Base-by-base conservation (phyloP, 2,329 filamentous ascomycete genomes). In the Colletotrichum sp. region DNA sequence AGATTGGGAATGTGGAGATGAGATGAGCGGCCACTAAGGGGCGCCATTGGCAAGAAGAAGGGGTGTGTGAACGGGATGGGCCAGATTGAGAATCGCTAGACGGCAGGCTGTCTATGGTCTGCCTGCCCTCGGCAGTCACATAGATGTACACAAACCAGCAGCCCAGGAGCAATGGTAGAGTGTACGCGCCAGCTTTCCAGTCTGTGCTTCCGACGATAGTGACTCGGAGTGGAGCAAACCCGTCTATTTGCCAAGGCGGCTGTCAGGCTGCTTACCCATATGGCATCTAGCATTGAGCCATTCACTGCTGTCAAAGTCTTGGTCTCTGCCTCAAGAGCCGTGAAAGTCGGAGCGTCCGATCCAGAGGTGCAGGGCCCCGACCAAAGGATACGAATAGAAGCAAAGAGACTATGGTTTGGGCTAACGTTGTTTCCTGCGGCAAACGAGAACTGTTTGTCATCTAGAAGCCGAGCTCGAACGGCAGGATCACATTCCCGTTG, bases 1-100 rank as follows among this genome's bases (percentile, higher is more conserved):
- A 49, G 32, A 15, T 24, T 34, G 21, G 12, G 6, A 39, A 65
- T 68, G 74, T 75, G 74, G 74, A 75, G 74, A 76, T 76, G 64
- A 76, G 49, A 8, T 34, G 24, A 18, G 10, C 28, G 32, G 68
- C 70, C 44, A 30, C 28, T 28, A 32, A n/a, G 16, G 34, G 26
- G 8, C 44, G 18, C 55, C 39, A 16, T 52, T 18, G 5, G 52
- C 36, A 21, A 26, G 10, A 52, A 60, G 36, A 15, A 44, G n/a
- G 24, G 28, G 32, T 26, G 36, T 28, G 63, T 28, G 16, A n/a
- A 28, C 10, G 36, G 36, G 6, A 30, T 66, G 28, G 16, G 6
- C 63, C 26, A 21, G n/a, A 9, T n/a, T 8, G 34, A 39, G 60
- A 26, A 26, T 24, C 26, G 30, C 28, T 28, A 10, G 28, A 62